These are phyloP conservation scores for Moelleriella libera DNA, from an alignment of 2,329 filamentous ascomycete species.

Conservation along the genomic window DNA sequence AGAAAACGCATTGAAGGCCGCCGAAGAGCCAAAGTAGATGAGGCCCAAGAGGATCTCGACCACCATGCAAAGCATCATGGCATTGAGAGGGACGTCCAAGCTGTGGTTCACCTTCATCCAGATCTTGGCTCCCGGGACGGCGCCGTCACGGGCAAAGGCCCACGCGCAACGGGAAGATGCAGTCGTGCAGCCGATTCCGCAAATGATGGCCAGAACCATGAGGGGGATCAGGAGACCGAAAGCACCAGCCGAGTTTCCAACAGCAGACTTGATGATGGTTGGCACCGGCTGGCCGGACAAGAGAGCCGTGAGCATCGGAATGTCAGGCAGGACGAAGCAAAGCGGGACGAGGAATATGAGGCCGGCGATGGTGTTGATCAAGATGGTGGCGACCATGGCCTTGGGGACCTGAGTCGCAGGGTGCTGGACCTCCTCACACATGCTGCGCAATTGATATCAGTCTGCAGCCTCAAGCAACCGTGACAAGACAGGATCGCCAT, in stretches of 20 bases:
- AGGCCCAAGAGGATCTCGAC: slow-evolving; percentile 49
- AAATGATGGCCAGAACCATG: slow-evolving; percentile 51
- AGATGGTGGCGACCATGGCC: slow-evolving; percentile 54
- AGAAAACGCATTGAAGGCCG: slow-evolving; percentile 61
- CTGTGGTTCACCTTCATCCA: slow-evolving; percentile 49
- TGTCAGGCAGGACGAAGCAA: slow-evolving; percentile 54
- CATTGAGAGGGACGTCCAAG: slow-evolving; percentile 53
- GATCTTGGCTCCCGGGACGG: slow-evolving; percentile 46
- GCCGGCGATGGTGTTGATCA: slow-evolving; percentile 52
- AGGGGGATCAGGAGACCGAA: slow-evolving; percentile 50
- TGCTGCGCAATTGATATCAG: slow-evolving; percentile 24
- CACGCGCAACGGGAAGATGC: slow-evolving; percentile 53
- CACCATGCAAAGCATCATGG: slow-evolving; percentile 57
- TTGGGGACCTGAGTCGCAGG: slow-evolving; percentile 56
- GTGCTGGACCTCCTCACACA: slow-evolving; percentile 59
- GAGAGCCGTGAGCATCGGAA: slow-evolving; percentile 37
- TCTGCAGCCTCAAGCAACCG: no score
- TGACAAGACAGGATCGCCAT: no score
- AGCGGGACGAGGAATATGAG: slow-evolving; percentile 56
- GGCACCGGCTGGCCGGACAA: slow-evolving; percentile 48
- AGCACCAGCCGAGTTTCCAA: slow-evolving; percentile 45
- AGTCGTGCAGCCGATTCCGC: slow-evolving; percentile 56
- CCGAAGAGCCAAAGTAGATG: slow-evolving; percentile 55
- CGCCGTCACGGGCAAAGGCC: slow-evolving; percentile 58
- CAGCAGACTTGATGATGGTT: slow-evolving; percentile 45